These are phyloP conservation scores for Paratrimastix pyriformis DNA, from an alignment of 78 protist species.

Conservation along the genomic window DNA sequence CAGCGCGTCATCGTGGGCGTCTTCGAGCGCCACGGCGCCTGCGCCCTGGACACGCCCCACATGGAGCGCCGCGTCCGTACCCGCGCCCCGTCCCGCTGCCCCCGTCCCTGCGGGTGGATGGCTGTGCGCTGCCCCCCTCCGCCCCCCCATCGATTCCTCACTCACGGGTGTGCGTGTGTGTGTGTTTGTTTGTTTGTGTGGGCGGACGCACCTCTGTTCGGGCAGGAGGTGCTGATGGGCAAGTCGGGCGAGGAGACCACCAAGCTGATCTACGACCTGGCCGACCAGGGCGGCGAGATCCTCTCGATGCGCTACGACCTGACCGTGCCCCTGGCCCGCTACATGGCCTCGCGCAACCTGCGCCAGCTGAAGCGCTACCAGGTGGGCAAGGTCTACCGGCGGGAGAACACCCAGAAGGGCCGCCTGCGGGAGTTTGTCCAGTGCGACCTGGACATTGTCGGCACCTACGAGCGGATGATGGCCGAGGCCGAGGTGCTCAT, in stretches of 20 bases:
- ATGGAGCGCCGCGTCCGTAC: no score
- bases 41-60: constrained; percentile 85
- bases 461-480: constrained; percentile 72
- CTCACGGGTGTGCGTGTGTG: no score
- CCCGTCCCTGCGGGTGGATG: no score
- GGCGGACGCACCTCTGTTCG: not conserved
- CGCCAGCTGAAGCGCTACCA: constrained; percentile 77
- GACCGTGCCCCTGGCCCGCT: constrained; percentile 85
- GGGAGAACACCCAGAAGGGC: constrained; percentile 76
- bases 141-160: no score
- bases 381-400: constrained; percentile 83
- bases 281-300: constrained; percentile 83
- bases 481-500: constrained; percentile 80
- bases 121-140: no score
- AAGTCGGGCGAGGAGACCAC: constrained; percentile 92
- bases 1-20: constrained; percentile 38
- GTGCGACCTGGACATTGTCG: constrained; percentile 84
- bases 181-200: not conserved
- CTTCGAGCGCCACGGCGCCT: constrained; percentile 89
- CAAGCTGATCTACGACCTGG: constrained; percentile 83
- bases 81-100: no score
- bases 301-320: constrained; percentile 79
- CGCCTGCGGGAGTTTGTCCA: constrained; percentile 89
- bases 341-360: constrained; percentile 58
- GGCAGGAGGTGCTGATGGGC: constrained; percentile 68